A percentile compares a stretch with the other conserved stretches of the same genome.
These are phyloP conservation scores for Pichia eremophila DNA, from an alignment of 805 yeast species.

Conservation along the genomic window DNA sequence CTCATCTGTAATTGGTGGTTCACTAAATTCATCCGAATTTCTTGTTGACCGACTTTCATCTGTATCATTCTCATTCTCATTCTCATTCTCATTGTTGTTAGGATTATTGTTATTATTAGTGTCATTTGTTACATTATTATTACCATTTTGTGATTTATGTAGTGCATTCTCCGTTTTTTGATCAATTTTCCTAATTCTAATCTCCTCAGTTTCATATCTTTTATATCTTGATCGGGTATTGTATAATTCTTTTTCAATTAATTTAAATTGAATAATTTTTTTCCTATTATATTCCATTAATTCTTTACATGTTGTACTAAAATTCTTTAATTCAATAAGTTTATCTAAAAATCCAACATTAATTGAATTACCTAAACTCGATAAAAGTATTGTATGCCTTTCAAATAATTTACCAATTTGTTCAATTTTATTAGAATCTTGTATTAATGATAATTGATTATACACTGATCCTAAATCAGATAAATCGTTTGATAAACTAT, in stretches of 20 bases:
- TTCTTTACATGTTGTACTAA: slow-evolving; percentile 23
- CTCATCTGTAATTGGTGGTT: slow-evolving; percentile 24
- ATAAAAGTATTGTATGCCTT: slow-evolving; percentile 47
- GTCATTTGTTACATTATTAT: no score
- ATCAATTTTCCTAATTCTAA: slow-evolving; percentile 25
- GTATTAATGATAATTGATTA: slow-evolving; percentile 45
- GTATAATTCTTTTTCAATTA: slow-evolving; percentile 21
- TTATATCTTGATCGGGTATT: slow-evolving; percentile 19
- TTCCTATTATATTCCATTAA: slow-evolving; percentile 27
- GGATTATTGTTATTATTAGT: no score
- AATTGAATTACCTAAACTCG: slow-evolving; percentile 26
- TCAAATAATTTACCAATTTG: slow-evolving; percentile 83
- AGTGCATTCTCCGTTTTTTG: slow-evolving; percentile 20
- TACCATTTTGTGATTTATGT: background rate
- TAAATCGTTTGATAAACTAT: slow-evolving; percentile 39
- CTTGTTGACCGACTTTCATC: background rate
- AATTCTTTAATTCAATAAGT: slow-evolving; percentile 26
- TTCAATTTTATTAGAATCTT: slow-evolving; percentile 43
- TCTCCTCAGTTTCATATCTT: slow-evolving; percentile 23
- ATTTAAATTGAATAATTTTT: slow-evolving; percentile 25
- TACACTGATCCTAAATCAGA: slow-evolving; percentile 43
- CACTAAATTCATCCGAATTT: slow-evolving; percentile 8
- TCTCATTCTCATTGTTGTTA: slow-evolving; percentile 7
- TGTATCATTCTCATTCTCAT: no score
- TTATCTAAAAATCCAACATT: slow-evolving; percentile 26